Evolutionary conservation across 2,329 filamentous ascomycete species (phyloP), one percentile per base, ranked within the genome.

Genomic region (Diaporthe amygdali): DNA sequence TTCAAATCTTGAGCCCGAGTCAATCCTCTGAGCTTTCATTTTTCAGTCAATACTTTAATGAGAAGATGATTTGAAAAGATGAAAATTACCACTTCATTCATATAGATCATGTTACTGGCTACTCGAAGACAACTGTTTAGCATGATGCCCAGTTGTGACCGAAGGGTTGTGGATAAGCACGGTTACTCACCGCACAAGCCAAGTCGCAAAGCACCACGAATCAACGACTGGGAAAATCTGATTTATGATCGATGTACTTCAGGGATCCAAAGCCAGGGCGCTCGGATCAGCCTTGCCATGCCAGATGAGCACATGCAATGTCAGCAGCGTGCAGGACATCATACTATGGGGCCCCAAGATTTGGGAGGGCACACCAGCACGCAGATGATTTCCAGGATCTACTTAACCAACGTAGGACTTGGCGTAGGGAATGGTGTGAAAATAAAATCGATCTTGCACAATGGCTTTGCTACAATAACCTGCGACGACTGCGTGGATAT

Each of bases 1-100:
- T 67, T 22, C 64, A 56, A 46, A 61, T 74, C 70, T 12, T 71
- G 20, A 68, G 71, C 66, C 74, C 68, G 15, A 69, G 69, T 22
- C 72, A 76, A 70, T 72, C 64, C 0, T 63, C 66, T 10, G 63
- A 27, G 10, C 44, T 63, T 68, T 72, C n/a, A 69, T 63, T 14
- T 66, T 71, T 46, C 64, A 14, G 14, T 44, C 22, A 27, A 14
- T 14, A 22, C n/a, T 8, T 7, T 27, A 32, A 34, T 37, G 59
- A 64, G 27, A 49, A 41, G 15, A 12, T 20, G 5, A 7, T 47
- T 47, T 37, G 59, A 64, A 37, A 49, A 41, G 15, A 12, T 20
- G 5, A 7, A 22, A 14, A 37, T 41, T 12, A 25, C 9, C 20
- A 14, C n/a, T n/a, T n/a, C n/a, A n/a, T n/a, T 49, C 59, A 20